Base-by-base conservation (phyloP, 1,139 yeast genomes). In the Yamadazyma dushanensis region DNA sequence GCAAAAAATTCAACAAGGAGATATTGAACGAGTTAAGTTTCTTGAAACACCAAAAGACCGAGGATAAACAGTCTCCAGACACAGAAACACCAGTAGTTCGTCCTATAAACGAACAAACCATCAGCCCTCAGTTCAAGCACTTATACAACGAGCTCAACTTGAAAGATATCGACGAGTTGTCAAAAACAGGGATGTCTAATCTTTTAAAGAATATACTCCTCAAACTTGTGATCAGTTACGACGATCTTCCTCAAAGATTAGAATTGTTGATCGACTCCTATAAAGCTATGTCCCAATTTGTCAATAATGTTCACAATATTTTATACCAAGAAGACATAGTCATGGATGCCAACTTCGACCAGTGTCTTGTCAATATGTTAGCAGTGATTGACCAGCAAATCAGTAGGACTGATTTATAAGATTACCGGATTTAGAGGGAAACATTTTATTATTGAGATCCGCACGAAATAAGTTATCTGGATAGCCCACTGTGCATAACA, bases 141-240 rank as follows among this genome's bases (percentile, higher is more conserved):
- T 54, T 50, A 32, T 66, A 61, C 44, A 44, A 40, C n/a, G 45
- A 51, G 28, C 48, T 63, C n/a, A 53, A 60, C 22, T 50, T 66
- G 22, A 37, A 44, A 16, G 53, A 59, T 35, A 47, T 66, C 3
- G 70, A 66, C 40, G 26, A 38, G 3, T 42, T 63, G 32, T 39
- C 53, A 23, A 54, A 51, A 33, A 45, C 46, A 8, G 63, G 63
- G 41, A 45, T 61, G 46, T 47, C 56, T 25, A 61, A 59, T 37
- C 33, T 59, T 24, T 45, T 66, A 38, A 65, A 65, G 34, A 61
- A 61, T 41, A 40, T 65, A 11, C 57, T 65, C 59, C 54, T 66
- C 11, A 58, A 65, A 26, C 45, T 65, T 19, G 46, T 66, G 31
- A 52, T 65, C 4, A 51, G 59, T 16, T 56, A 51, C 31, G 55